Evolutionary conservation across 2,329 filamentous ascomycete species (phyloP), one percentile per base, ranked within the genome.

Genomic region (Monosporascus sp.): DNA sequence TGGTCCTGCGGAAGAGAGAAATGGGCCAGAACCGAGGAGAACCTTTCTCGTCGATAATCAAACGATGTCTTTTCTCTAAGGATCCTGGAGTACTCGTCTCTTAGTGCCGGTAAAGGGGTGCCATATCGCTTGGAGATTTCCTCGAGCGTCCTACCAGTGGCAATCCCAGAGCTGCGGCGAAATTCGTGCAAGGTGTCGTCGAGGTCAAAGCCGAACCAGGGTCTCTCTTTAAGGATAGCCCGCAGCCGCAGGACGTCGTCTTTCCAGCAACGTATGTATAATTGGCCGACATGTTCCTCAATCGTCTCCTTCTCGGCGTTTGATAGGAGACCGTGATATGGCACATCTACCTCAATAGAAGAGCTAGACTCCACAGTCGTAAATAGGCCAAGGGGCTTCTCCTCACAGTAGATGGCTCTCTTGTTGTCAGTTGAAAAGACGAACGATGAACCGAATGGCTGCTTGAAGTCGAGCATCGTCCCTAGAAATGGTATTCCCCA

Each of bases 121-220:
- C 47, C 52, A 43, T 64, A 51, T 44, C 52, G 39, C 11, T 53
- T 25, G 7, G 60, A 57, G 15, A 77, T 68, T 6, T 48, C 38
- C 1, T 55, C 50, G 5, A 78, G 67, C 5, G 71, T 66, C 5
- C 56, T 39, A 0, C 56, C 51, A 1, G 68, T 70, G 2, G 76
- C 76, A 5, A 57, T 50, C 1, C 57, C 53, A 1, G 74, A 76
- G 11, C 72, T 72, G 18, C 58, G 65, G 48, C 73, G 72, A 48
- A 77, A 78, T 46, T 74, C 68, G 53, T 78, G 76, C 1, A 79
- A 62, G 0, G 75, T 77, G 56, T 78, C 75, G 52, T 78, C 75
- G 6, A 79, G 69, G 41, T 78, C 76, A 50, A 79, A 78, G 1
- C 70, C 73, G 38, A 75, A 68, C 72, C 74, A 77, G 1, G 50